Conservation (phyloP, 2,329 filamentous ascomycete genomes). For the Incumbomyces delicatus region DNA sequence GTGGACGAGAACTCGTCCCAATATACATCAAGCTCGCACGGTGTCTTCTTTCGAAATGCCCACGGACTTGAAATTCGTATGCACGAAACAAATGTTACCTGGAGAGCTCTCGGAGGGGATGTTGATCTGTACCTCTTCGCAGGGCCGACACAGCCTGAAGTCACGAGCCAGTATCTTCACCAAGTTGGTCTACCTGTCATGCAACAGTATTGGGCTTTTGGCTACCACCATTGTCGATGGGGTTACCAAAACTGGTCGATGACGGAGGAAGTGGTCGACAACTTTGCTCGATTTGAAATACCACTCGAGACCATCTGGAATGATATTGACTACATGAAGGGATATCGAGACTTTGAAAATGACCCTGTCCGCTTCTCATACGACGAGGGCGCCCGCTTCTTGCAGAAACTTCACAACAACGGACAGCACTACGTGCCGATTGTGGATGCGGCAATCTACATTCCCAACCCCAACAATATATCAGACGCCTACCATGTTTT, state of each 20-base stretch:
- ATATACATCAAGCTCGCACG: constrained; percentile 55
- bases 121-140: constrained; percentile 74
- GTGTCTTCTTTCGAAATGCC: constrained; percentile 66
- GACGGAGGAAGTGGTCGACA: constrained; percentile 48
- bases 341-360: constrained; percentile 50
- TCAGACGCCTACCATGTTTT: constrained; percentile 52
- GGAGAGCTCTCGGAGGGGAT: constrained; percentile 64
- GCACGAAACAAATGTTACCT: constrained; percentile 55
- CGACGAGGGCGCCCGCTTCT: constrained; percentile 41
- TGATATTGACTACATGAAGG: constrained; percentile 46
- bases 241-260: constrained; percentile 62
- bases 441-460: constrained; percentile 57
- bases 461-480: constrained; percentile 59
- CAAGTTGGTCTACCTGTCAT: constrained; percentile 59
- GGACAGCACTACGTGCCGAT: constrained; percentile 53
- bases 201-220: constrained; percentile 74
- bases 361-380: constrained; percentile 45
- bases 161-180: constrained; percentile 63
- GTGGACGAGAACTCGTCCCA: constrained; percentile 43
- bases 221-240: constrained; percentile 76
- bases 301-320: constrained; percentile 45
- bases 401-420: constrained; percentile 43
- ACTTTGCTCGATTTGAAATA: constrained; percentile 46
- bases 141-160: constrained; percentile 57
- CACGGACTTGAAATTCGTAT: constrained; percentile 67